Base-by-base conservation (phyloP, 768 basidiomycete genomes). In the Lactarius hengduanensis region DNA sequence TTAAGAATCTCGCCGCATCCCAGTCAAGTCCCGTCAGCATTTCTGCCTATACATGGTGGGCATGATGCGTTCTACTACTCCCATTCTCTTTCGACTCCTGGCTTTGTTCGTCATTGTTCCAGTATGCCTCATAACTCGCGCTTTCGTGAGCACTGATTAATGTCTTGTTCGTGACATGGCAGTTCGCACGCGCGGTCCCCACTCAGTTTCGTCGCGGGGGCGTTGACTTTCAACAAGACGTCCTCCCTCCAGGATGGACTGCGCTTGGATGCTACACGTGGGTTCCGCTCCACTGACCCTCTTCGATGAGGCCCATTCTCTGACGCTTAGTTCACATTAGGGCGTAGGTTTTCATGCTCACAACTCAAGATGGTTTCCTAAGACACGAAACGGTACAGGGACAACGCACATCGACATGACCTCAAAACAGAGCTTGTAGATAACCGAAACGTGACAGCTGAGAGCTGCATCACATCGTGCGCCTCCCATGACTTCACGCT, bases 391-490 rank as follows among this genome's bases (percentile, higher is more conserved):
- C 36, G 32, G 53, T 60, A n/a, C 66, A 76, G 72, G 57, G 91
- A 92, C 72, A 86, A 86, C 61, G 83, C 82, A 0, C 72, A 81
- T 70, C 90, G 91, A 15, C 88, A 89, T 9, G 77, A 86, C 26
- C 78, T 90, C 63, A 70, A 75, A 32, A 78, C 76, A 34, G 79
- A 82, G 70, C 64, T 79, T 0, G 74, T 76, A 22, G 78, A 82
- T 62, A 74, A 71, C 50, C 73, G 67, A 53, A 66, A 70, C 10
- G 77, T 80, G 69, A 94, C 92, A 0, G 82, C 90, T 50, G 78
- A 89, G 70, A 73, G 73, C 15, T 96, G 94, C 72, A 81, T 93
- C 58, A 74, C 77, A 2, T 74, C 79, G 32, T 96, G 94, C 75
- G 71, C 71, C 0, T 72, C 78, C 2, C 77, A 79, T 66, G 84